Base-by-base conservation (phyloP, 345 rosid species). In the Melaleuca quinquenervia region DNA sequence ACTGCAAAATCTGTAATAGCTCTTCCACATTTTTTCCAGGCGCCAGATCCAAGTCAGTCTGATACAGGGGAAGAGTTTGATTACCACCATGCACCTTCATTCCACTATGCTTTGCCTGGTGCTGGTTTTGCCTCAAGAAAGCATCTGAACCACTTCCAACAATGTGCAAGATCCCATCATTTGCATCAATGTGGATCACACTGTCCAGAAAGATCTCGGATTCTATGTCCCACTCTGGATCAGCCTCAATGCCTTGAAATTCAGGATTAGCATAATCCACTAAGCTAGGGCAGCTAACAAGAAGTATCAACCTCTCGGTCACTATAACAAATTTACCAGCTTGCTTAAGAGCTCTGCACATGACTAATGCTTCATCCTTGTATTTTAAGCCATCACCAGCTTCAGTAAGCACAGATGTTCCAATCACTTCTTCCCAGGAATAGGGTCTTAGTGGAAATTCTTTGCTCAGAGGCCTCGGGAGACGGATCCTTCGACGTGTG, bases 381-480 rank as follows among this genome's bases (percentile, higher is more conserved):
- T 93, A 88, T 90, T 93, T 94, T 84, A 89, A 80, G 85, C 93
- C 87, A 87, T 92, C 97, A 78, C 91, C 94, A 84, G 89, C 93
- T 84, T 92, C 96, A 87, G 53, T 86, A 82, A 97, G 98, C 74
- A 96, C 96, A 50, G 92, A 90, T 83, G 92, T 89, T 52, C 98
- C 98, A 10, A 97, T 91, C 48, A 98, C 99, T 90, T 97, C 98
- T 90, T 95, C 99, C 96, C 97, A 94, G 48, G 95, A 95, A 88
- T 96, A 96, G 70, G 99, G 96, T 86, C 92, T 91, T 41, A 97
- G 90, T 29, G 98, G 99, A 86, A 90, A 91, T 87, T 97, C 97
- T 85, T 94, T 91, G 86, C 94, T 96, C 75, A 97, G 87, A 89
- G 93, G 97, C 87, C 98, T 90, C 0, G 98, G 98, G 85, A 97